Evolutionary conservation across 371 early-diverging fungal species (phyloP), one percentile per base, ranked within the genome.

Genomic region (Mortierella sp.): DNA sequence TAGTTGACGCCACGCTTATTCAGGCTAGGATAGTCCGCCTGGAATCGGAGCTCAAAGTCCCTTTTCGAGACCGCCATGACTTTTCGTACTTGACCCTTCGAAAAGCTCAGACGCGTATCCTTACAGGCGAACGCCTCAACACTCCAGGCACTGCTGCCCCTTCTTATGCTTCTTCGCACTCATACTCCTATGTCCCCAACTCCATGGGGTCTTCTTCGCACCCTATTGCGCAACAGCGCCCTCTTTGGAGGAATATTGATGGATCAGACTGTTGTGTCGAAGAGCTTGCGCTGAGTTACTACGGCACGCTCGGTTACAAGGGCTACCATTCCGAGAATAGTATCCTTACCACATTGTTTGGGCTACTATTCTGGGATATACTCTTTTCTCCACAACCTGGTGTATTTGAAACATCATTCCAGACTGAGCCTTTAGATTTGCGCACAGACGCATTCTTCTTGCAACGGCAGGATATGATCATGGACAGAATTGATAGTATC

Each of bases 321-420:
- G 90, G 92, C 72, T 86, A 64, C 87, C 94, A 94, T 55, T 87
- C 91, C 0, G 94, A 94, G 71, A 89, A 88, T 43, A 84, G 88
- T 0, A 83, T 94, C 31, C 76, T 89, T 0, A 85, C 87, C 0
- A 92, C 90, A 3, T 62, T 90, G 67, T 92, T 92, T 73, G 84
- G 83, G 6, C 72, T 93, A 2, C 72, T 93, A 22, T 92, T 94
- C 67, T 94, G 93, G 93, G 93, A 93, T 61, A 86, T 93, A 31
- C 76, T 94, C 6, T 93, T 92, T 75, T 82, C 86, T 0, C 82
- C 86, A 9, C 78, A 85, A 12, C 88, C 91, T n/a, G 93, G 92
- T 29, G 92, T 91, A 1, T 92, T 94, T 75, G 93, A 94, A 72
- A 93, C 93, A 15, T 86, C 89, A 10, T 93, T 89, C 68, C 94